These are phyloP conservation scores for Huntiella moniliformis DNA, from an alignment of 2,329 filamentous ascomycete species.

Conservation along the genomic window DNA sequence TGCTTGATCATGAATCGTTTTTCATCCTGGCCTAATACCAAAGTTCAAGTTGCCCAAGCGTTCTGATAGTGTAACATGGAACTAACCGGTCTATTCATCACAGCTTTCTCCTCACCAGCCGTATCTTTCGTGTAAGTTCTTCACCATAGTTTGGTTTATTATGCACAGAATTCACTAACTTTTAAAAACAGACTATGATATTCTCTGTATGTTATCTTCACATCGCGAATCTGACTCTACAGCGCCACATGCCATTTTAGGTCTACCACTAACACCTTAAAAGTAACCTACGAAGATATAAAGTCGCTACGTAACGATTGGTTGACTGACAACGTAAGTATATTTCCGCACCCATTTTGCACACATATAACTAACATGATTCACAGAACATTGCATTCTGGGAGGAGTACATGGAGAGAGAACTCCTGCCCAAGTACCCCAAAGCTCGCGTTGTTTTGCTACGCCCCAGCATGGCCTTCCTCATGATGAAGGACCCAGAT, in stretches of 20 bases:
- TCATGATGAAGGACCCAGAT: slow-evolving; percentile 59
- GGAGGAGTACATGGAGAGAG: slow-evolving; percentile 92
- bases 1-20: not conserved
- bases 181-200: slow-evolving; percentile 18
- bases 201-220: slow-evolving; percentile 17
- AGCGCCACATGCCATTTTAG: not conserved
- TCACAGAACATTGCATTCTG: slow-evolving; percentile 85
- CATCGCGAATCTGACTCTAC: not conserved
- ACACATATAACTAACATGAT: slow-evolving; percentile 8
- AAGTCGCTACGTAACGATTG: slow-evolving; percentile 80
- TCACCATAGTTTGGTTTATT: not conserved
- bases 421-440: slow-evolving; percentile 62
- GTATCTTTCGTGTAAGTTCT: slow-evolving; percentile 27
- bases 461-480: slow-evolving; percentile 79
- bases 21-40: not conserved
- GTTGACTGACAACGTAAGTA: slow-evolving; percentile 79
- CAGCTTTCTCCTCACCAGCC: slow-evolving; percentile 22
- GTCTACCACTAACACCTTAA: slow-evolving; percentile 1
- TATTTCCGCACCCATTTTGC: not conserved
- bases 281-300: slow-evolving; percentile 46
- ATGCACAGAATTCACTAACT: slow-evolving; percentile 8
- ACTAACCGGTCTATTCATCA: not conserved
- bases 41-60: not conserved
- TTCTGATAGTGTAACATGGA: not conserved
- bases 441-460: slow-evolving; percentile 78